Conservation (phyloP, 2,329 filamentous ascomycete genomes). For the Beauveria bassiana region DNA sequence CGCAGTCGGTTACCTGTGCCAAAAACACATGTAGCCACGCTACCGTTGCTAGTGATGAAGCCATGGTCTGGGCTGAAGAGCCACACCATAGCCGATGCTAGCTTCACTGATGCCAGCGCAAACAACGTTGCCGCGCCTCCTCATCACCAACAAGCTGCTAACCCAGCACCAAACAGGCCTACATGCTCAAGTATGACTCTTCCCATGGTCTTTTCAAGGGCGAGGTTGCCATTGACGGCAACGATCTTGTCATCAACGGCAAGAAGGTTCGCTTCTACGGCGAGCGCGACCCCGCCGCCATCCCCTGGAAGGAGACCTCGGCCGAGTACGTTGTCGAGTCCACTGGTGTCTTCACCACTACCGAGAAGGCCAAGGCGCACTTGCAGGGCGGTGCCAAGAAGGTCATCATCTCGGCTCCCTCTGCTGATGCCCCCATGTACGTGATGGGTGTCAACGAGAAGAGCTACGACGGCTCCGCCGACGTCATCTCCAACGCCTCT, state of each 20-base stretch:
- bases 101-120: not conserved
- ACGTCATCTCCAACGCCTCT: conserved; percentile 97
- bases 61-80: not conserved
- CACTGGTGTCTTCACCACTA: conserved; percentile 98
- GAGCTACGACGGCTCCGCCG: conserved; percentile 80
- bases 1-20: too few species aligned
- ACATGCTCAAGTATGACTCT: conserved; percentile 99
- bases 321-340: conserved; percentile 96
- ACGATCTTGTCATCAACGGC: conserved; percentile 81
- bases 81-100: not conserved
- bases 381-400: conserved; percentile 97
- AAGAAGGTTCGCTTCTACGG: conserved; percentile 93
- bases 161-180: conserved; percentile 52
- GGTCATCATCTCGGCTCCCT: conserved; percentile 88
- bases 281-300: conserved; percentile 81
- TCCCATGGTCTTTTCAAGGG: conserved; percentile 97
- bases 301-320: conserved; percentile 82
- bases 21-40: not conserved
- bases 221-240: conserved; percentile 63
- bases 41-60: not conserved
- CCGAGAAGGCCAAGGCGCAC: conserved; percentile 88
- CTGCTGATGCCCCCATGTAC: conserved; percentile 98
- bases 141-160: conserved; percentile 3
- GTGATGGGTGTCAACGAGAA: conserved; percentile 99
- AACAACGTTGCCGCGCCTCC: not conserved